These are phyloP conservation scores for Trypanosoma grayi DNA, from an alignment of 208 protist species.

Conservation along the genomic window DNA sequence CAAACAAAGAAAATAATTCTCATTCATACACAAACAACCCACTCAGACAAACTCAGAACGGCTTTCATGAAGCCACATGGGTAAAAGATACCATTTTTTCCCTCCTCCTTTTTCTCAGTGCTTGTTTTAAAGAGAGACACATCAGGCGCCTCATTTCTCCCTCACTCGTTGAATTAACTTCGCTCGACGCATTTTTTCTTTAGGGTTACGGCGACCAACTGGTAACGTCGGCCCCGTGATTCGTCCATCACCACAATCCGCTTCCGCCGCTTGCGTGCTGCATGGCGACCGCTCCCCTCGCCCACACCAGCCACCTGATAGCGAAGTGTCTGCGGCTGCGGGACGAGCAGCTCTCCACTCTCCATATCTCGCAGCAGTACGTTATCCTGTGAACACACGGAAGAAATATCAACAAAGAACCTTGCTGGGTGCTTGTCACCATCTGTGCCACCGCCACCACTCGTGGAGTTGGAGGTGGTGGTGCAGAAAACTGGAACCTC, in stretches of 20 bases:
- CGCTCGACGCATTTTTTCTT: neutral
- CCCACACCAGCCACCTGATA: neutral
- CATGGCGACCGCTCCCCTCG: neutral
- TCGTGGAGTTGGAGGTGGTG: neutral
- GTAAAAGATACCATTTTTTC: too few relatives aligned
- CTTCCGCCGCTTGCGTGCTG: neutral
- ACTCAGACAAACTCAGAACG: too few relatives aligned
- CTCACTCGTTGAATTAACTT: too few relatives aligned
- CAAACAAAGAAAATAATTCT: too few relatives aligned
- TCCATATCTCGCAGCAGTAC: slow-evolving; percentile 24
- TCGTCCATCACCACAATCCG: slow-evolving; percentile 10
- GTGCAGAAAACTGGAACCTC: slow-evolving; percentile 13
- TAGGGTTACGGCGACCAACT: slow-evolving; percentile 10
- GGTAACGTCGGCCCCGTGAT: slow-evolving; percentile 4
- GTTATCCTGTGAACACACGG: slow-evolving; percentile 30
- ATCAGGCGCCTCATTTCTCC: too few relatives aligned
- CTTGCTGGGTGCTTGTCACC: neutral
- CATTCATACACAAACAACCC: too few relatives aligned
- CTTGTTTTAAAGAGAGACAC: too few relatives aligned
- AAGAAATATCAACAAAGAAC: slow-evolving; percentile 36
- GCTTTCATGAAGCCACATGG: too few relatives aligned
- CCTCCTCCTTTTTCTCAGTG: too few relatives aligned
- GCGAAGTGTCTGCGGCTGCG: slow-evolving; percentile 6
- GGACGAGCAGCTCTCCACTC: slow-evolving; percentile 17
- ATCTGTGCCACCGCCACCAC: neutral